Conservation (phyloP, 108 stramenopile species). For the Cyclotella atomus region DNA sequence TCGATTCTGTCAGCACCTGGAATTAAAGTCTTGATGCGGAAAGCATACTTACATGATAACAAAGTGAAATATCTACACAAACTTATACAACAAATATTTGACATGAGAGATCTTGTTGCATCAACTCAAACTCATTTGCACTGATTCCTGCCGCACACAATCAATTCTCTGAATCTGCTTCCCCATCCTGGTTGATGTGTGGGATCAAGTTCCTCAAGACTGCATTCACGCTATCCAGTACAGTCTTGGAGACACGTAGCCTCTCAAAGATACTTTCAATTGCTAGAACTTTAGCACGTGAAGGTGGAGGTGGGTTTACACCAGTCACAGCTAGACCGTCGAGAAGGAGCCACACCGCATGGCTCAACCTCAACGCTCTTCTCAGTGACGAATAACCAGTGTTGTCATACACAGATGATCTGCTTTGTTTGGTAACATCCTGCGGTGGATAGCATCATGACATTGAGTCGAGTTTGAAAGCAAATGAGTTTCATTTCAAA, state of each 20-base stretch:
- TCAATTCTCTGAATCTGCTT: background rate
- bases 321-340: constrained; percentile 29
- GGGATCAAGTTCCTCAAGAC: constrained; percentile 34
- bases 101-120: too few species aligned
- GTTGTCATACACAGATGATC: background rate
- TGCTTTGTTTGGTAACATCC: background rate
- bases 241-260: constrained; percentile 23
- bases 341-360: constrained; percentile 36
- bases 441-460: too few species aligned
- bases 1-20: constrained; percentile 45
- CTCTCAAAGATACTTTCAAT: constrained; percentile 31
- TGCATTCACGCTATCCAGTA: constrained; percentile 35
- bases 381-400: constrained; percentile 27
- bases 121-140: background rate
- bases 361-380: constrained; percentile 30
- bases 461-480: too few species aligned
- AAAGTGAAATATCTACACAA: too few species aligned
- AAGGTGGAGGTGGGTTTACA: constrained; percentile 15
- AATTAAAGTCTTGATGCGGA: too few species aligned
- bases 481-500: too few species aligned
- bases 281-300: constrained; percentile 20
- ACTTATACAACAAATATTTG: too few species aligned
- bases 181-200: constrained; percentile 5
- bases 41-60: too few species aligned
- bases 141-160: background rate